These are phyloP conservation scores for Brassica incana DNA, from an alignment of 345 rosid species.

Conservation along the genomic window DNA sequence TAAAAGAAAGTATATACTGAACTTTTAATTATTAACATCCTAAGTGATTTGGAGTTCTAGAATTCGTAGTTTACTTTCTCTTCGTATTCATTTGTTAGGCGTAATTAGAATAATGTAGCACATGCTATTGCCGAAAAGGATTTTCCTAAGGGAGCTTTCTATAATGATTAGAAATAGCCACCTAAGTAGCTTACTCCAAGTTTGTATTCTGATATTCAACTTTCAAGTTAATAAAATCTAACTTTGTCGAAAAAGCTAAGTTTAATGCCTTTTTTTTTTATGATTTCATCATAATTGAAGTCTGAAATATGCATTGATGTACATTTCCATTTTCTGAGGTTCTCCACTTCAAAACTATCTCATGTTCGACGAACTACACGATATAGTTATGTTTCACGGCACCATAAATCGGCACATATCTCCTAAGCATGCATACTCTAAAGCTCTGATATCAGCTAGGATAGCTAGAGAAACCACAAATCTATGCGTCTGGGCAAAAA, in stretches of 20 bases:
- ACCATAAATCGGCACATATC: neutral
- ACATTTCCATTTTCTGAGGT: conserved; percentile 57
- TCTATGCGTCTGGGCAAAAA: neutral
- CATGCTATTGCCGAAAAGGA: no score
- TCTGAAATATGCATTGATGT: conserved; percentile 51
- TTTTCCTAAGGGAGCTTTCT: no score
- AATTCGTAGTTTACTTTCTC: no score
- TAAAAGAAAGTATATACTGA: no score
- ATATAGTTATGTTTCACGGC: neutral
- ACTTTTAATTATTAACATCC: no score
- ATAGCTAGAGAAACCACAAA: neutral
- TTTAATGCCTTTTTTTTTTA: conserved; percentile 70
- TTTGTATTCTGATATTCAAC: no score
- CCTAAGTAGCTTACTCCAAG: no score
- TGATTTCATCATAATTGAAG: conserved; percentile 76
- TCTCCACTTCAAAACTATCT: conserved; percentile 63
- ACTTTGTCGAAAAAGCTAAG: conserved; percentile 39
- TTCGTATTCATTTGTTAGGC: no score
- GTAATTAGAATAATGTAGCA: no score
- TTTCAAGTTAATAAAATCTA: no score
- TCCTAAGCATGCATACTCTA: neutral
- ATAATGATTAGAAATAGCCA: no score
- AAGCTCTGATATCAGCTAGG: neutral
- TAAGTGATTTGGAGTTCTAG: no score
- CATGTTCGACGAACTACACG: neutral